phyloP scores from a whole-genome alignment of 495 filamentous ascomycete genomes.

The Penicillium diatomitis region DNA sequence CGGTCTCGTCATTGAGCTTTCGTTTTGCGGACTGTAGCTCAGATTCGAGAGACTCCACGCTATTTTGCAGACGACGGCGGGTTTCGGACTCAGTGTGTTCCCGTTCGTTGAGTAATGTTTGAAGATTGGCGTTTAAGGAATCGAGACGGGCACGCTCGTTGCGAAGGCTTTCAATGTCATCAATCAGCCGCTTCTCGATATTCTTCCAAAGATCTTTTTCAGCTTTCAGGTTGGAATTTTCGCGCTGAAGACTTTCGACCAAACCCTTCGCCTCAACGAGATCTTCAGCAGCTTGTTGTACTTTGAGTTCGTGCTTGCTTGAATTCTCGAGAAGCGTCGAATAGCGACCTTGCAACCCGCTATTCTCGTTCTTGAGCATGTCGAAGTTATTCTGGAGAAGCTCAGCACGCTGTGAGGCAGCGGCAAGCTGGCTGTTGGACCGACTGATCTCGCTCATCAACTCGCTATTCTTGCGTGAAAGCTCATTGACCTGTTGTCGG shows the following conservation, averaged over 20 bases:
- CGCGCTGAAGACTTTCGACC: slow-evolving; percentile 78
- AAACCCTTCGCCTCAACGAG: slow-evolving; percentile 75
- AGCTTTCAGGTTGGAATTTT: slow-evolving; percentile 85
- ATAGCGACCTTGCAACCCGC: slow-evolving; percentile 71
- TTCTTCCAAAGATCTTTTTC: slow-evolving; percentile 87
- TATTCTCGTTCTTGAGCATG: slow-evolving; percentile 73
- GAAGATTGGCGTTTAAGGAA: slow-evolving; percentile 64
- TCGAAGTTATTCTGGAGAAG: slow-evolving; percentile 84
- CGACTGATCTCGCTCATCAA: slow-evolving; percentile 71
- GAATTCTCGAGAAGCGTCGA: slow-evolving; percentile 67
- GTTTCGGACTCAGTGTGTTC: slow-evolving; percentile 77
- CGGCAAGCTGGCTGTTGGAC: slow-evolving; percentile 68
- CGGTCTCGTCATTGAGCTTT: slow-evolving; percentile 73
- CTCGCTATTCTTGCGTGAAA: slow-evolving; percentile 70
- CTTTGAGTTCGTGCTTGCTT: slow-evolving; percentile 79
- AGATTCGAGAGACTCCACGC: slow-evolving; percentile 64
- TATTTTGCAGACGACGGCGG: slow-evolving; percentile 64
- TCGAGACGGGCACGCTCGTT: slow-evolving; percentile 79
- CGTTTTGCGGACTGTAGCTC: slow-evolving; percentile 72
- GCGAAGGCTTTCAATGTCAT: slow-evolving; percentile 75
- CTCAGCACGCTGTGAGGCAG: slow-evolving; percentile 73
- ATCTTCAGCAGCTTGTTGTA: slow-evolving; percentile 88
- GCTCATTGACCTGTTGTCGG: slow-evolving; percentile 75
- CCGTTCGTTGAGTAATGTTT: slow-evolving; percentile 81
- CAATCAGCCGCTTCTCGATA: slow-evolving; percentile 75